Percentiles rank a stretch among this genome's conserved stretches.
phyloP scores from a whole-genome alignment of 73 alveolate species.

The Effrenium voratum region DNA sequence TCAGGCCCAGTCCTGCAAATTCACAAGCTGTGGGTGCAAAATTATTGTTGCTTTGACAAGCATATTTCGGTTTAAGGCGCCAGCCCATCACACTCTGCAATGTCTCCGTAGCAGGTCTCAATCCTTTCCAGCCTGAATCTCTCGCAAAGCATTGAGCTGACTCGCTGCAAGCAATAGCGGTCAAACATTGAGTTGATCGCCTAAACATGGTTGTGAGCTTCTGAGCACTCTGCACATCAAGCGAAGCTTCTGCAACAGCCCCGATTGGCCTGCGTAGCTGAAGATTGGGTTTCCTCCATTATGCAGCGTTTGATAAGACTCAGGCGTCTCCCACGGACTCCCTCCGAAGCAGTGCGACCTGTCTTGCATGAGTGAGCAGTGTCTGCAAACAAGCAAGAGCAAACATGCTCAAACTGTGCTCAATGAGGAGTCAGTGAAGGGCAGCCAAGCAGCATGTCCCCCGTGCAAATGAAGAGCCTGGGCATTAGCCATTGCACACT shows the following conservation, averaged over 20 bases:
- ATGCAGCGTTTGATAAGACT: too few relatives aligned
- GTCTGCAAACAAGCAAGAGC: not conserved
- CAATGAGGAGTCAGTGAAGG: not conserved
- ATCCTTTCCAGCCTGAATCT: constrained; percentile 46
- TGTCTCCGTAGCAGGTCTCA: constrained; percentile 89
- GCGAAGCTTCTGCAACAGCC: constrained; percentile 69
- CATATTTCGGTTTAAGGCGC: not conserved
- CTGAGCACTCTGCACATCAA: constrained; percentile 34
- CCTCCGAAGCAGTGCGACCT: constrained; percentile 57
- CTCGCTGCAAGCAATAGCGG: too few relatives aligned
- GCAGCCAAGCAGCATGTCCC: constrained; percentile 34
- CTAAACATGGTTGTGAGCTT: too few relatives aligned
- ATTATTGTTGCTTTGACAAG: not conserved
- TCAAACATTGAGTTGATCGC: too few relatives aligned
- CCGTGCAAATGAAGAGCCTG: constrained; percentile 73
- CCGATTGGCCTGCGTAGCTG: constrained; percentile 59
- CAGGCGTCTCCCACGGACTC: constrained; percentile 60
- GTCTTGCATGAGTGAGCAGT: not conserved
- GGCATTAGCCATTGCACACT: too few relatives aligned
- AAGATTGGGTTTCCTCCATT: too few relatives aligned
- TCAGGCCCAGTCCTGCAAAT: constrained; percentile 41
- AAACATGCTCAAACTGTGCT: not conserved
- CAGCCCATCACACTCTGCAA: constrained; percentile 77
- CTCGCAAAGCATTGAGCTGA: too few relatives aligned
- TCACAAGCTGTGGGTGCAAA: not conserved